These are phyloP conservation scores for Cucumis cinereus DNA, from an alignment of 306 rosid species.

Conservation along the genomic window DNA sequence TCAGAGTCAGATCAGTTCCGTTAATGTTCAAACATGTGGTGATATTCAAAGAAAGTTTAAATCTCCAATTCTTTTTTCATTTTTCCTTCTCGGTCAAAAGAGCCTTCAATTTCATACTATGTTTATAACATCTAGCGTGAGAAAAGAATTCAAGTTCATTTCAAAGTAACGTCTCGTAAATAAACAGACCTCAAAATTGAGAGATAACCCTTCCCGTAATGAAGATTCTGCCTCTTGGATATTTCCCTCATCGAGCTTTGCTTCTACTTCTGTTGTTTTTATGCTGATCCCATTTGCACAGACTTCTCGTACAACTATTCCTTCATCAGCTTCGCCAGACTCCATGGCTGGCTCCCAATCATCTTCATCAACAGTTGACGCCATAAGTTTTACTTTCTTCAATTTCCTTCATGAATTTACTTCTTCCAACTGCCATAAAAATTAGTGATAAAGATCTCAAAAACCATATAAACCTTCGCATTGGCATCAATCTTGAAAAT, in stretches of 20 bases:
- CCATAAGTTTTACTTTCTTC: constrained; percentile 19
- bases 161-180: not conserved
- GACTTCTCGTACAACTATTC: constrained; percentile 29
- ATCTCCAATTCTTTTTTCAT: not conserved
- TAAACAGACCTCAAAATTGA: constrained; percentile 62
- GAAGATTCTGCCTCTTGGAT: constrained; percentile 83
- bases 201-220: constrained; percentile 70
- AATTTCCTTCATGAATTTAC: constrained; percentile 6
- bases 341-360: constrained; percentile 40
- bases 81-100: not conserved
- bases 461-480: not conserved
- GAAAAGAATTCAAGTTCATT: not conserved
- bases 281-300: constrained; percentile 59
- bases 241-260: constrained; percentile 82
- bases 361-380: constrained; percentile 17
- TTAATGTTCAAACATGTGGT: not conserved
- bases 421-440: constrained; percentile 2
- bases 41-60: not conserved
- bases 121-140: not conserved
- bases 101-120: not conserved
- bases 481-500: not conserved
- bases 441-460: not conserved
- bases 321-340: constrained; percentile 22
- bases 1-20: not conserved
- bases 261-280: constrained; percentile 50